phyloP scores from a whole-genome alignment of 2,329 filamentous ascomycete genomes.

The Aspergillus neotritici region DNA sequence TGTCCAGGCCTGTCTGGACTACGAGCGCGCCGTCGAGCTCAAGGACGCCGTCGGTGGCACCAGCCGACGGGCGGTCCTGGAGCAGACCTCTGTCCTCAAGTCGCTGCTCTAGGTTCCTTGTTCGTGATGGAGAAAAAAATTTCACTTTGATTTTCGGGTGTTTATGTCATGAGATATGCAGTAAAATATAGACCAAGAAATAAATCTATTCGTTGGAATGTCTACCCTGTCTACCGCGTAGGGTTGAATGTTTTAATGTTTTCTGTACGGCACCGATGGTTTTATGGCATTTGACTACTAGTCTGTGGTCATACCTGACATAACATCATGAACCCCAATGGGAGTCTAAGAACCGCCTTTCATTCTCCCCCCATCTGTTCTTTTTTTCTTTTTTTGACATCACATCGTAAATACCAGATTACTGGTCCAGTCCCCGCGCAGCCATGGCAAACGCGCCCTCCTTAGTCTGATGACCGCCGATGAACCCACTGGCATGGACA shows the following conservation, averaged over 20 bases:
- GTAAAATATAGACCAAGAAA: no score
- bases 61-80: constrained; percentile 61
- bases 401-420: not conserved
- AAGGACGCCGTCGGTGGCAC: constrained; percentile 72
- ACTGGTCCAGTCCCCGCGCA: constrained; percentile 31
- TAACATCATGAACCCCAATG: no score
- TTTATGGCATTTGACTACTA: no score
- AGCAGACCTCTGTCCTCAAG: constrained; percentile 62
- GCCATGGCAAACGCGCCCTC: constrained; percentile 87
- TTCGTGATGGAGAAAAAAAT: not conserved
- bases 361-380: no score
- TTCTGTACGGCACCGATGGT: no score
- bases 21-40: constrained; percentile 76
- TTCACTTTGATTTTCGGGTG: not conserved
- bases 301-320: no score
- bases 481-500: constrained; percentile 91
- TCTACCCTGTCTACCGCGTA: no score
- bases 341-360: no score
- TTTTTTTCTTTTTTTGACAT: no score
- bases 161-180: no score
- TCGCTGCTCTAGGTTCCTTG: constrained; percentile 41
- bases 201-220: no score
- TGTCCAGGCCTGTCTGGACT: constrained; percentile 67
- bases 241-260: no score
- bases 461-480: constrained; percentile 88